Base-by-base conservation (phyloP, 306 rosid species). In the Coriaria nepalensis region DNA sequence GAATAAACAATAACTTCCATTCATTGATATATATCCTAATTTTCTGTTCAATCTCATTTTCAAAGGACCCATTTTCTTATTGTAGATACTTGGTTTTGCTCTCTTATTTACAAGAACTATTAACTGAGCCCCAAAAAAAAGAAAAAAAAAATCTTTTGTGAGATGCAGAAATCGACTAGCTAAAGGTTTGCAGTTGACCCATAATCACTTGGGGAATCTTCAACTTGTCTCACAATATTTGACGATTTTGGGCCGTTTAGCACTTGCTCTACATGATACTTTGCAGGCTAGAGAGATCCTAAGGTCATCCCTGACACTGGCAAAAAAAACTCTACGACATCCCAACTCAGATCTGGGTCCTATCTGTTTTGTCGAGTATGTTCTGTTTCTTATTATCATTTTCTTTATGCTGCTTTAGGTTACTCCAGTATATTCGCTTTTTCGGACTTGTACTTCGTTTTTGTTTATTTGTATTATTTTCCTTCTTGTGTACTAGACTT, bases 321-420 rank as follows among this genome's bases (percentile, higher is more conserved):
- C 97, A 33, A 90, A 90, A 90, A 76, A 90, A 90, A 67, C 94
- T 90, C 68, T 84, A 55, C 67, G 97, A 90, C 63, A 63, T 79
- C 68, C 97, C 97, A 46, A 73, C 97, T 51, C 95, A 90, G 78
- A 80, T 84, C 43, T 79, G 93, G 95, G 95, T 90, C 63, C 92
- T 90, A 49, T 81, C 97, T 57, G 87, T 81, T 58, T 67, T 90
- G 75, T 81, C 97, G 37, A 78, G 95, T 90, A 73, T 59, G 45
- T 39, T 68, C 42, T 47, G 37, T 48, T 62, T 55, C 35, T 40
- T 34, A 20, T 20, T 33, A 7, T n/a, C 29, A 5, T 39, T 39
- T 20, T 20, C 29, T 20, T 20, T 20, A 20, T 20, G 29, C 29
- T 20, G 29, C 29, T 20, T n/a, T n/a, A n/a, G n/a, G 29, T 20